Evolutionary conservation across 768 basidiomycete genomes (phyloP).

Genomic region (Tulasnella sp.): DNA sequence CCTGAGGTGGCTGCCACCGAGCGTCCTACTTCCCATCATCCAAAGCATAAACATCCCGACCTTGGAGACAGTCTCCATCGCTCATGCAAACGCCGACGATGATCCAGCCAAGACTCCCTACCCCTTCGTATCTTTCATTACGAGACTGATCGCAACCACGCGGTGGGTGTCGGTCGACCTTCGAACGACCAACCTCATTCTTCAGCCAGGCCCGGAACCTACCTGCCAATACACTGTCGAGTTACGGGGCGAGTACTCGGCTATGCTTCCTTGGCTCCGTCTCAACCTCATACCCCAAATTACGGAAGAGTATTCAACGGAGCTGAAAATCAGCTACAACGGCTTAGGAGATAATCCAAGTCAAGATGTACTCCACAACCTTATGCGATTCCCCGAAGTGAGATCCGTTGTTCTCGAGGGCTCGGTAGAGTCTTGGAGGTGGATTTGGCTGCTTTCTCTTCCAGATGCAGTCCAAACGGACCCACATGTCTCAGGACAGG

Average conservation of each 20-base stretch:
- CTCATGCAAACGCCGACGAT: neutral
- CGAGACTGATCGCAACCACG: neutral
- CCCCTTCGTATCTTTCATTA: neutral
- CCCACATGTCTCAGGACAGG: no score
- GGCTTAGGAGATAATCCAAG: neutral
- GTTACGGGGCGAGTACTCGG: neutral
- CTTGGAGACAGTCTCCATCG: neutral
- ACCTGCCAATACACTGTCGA: neutral
- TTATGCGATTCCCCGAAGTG: neutral
- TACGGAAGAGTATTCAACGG: neutral
- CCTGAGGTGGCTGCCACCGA: neutral
- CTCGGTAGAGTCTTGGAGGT: neutral
- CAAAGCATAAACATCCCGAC: neutral
- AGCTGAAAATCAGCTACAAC: neutral
- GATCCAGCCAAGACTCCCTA: neutral
- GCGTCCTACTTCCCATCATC: neutral
- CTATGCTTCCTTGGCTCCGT: neutral
- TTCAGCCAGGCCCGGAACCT: neutral
- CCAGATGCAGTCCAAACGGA: neutral
- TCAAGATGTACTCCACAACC: neutral
- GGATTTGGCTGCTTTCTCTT: neutral
- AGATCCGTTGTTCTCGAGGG: neutral
- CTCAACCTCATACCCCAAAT: neutral
- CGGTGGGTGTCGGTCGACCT: neutral
- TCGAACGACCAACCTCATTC: neutral